These are phyloP conservation scores for Hymenoscyphus occultus DNA, from an alignment of 2,329 filamentous ascomycete genomes.

Conservation along the genomic window DNA sequence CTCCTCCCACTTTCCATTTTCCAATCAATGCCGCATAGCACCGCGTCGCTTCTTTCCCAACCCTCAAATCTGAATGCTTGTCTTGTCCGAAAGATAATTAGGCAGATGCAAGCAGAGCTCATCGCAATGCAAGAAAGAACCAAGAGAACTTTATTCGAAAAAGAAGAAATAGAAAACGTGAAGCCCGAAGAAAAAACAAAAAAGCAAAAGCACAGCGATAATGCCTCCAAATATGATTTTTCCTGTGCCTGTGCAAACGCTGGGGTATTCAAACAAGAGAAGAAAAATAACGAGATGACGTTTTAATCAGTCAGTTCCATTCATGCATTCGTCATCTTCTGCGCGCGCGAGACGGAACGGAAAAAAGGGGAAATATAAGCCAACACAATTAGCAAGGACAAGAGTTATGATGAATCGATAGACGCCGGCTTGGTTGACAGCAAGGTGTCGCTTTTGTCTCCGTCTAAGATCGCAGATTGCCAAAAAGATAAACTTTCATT, in stretches of 20 bases:
- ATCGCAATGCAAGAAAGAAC: too few relatives aligned
- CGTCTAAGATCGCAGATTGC: not conserved
- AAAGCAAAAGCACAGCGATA: not conserved
- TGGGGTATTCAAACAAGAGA: slow-evolving; percentile 21
- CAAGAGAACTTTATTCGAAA: too few relatives aligned
- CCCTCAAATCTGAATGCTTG: not conserved
- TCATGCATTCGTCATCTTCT: slow-evolving; percentile 11
- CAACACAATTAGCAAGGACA: not conserved
- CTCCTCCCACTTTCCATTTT: not conserved
- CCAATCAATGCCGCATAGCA: not conserved
- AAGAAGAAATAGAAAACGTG: not conserved
- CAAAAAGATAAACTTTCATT: not conserved
- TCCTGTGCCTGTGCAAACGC: slow-evolving; percentile 15
- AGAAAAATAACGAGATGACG: not conserved
- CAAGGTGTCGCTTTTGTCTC: not conserved
- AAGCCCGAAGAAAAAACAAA: not conserved
- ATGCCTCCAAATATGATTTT: slow-evolving; percentile 1
- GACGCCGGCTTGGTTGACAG: not conserved
- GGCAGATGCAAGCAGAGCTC: not conserved
- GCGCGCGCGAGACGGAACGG: not conserved
- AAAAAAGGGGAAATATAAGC: not conserved
- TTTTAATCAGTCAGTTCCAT: slow-evolving; percentile 10
- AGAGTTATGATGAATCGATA: not conserved
- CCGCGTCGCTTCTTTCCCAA: not conserved
- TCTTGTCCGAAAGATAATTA: not conserved